These are phyloP conservation scores for Phlebopus sp. DNA, from an alignment of 1,284 basidiomycete genomes.

Conservation along the genomic window DNA sequence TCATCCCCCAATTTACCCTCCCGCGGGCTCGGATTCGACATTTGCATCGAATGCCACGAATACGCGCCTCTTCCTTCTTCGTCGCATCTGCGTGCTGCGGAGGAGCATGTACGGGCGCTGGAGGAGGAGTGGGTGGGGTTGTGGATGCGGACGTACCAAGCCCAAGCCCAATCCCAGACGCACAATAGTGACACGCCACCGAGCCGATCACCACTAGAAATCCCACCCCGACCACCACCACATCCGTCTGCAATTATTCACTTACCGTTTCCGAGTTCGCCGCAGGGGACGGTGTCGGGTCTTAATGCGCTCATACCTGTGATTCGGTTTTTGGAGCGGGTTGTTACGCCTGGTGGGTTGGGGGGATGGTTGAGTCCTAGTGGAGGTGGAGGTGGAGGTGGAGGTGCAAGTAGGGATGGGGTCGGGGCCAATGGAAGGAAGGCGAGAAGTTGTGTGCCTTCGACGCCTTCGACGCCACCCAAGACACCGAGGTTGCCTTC, in stretches of 20 bases:
- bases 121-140: constrained; percentile 59
- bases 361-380: constrained; percentile 20
- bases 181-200: neutral
- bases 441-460: too few species aligned
- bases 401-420: neutral
- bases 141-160: constrained; percentile 10
- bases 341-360: constrained; percentile 45
- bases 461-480: constrained; percentile 9
- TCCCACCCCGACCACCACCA: constrained; percentile 62
- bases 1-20: constrained; percentile 55
- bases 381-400: neutral
- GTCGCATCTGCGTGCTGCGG: constrained; percentile 62
- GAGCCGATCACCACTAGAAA: constrained; percentile 16
- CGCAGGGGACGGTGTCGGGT: constrained; percentile 46
- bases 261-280: constrained; percentile 66
- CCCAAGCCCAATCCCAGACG: neutral
- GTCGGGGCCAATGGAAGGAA: neutral
- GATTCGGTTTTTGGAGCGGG: constrained; percentile 58
- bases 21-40: constrained; percentile 64
- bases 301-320: constrained; percentile 55
- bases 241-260: constrained; percentile 72
- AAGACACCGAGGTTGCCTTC: constrained; percentile 13
- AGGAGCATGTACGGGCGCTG: constrained; percentile 64
- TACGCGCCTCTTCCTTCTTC: constrained; percentile 63
- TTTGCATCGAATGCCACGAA: constrained; percentile 87